Evolutionary conservation across 805 yeast species (phyloP), one percentile per base, ranked within the genome.

Genomic region (Wickerhamiella sorbophila): DNA sequence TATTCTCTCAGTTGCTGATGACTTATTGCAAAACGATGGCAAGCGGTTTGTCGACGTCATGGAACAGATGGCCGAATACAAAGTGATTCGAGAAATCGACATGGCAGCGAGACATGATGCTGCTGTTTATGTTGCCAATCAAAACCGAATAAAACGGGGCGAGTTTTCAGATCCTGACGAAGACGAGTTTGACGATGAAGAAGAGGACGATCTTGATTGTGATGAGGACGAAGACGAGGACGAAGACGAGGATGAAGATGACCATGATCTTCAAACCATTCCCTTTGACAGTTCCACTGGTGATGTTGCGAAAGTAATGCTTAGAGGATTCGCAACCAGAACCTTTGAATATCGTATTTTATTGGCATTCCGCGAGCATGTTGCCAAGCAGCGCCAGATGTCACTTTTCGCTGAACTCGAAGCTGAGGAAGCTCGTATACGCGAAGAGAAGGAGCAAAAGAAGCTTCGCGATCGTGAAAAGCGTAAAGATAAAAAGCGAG

Each of bases 241-340:
- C 29, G 12, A 12, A 14, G 50, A 35, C 48, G 35, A 47, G 49
- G 29, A 24, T 24, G 10, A 24, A 12, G 10, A 8, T 24, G 29
- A 24, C 12, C 10, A 12, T 8, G 29, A 24, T 8, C 10, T 8
- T 6, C 29, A 24, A 8, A 17, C 36, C n/a, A 4, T 19, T 12
- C 33, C 5, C 17, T 17, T 4, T 3, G 18, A 17, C 36, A 18
- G 36, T n/a, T 12, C n/a, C 22, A 15, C 17, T 12, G 18, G 19
- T 22, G 24, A 33, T 24, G 12, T 12, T 24, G 29, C 10, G 10
- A 24, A 24, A 24, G 12, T 24, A 8, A 71, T 84, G 67, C 71
- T 87, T 47, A 85, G 83, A 52, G 68, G 82, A 41, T 80, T 85
- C 43, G 82, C 87, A 1, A 79, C 91, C 4, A 75, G 83, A 41